A percentile compares a stretch with the other conserved stretches of the same genome.
Evolutionary conservation across 1,139 yeast species (phyloP).

Genomic region (Geotrichum reessii): DNA sequence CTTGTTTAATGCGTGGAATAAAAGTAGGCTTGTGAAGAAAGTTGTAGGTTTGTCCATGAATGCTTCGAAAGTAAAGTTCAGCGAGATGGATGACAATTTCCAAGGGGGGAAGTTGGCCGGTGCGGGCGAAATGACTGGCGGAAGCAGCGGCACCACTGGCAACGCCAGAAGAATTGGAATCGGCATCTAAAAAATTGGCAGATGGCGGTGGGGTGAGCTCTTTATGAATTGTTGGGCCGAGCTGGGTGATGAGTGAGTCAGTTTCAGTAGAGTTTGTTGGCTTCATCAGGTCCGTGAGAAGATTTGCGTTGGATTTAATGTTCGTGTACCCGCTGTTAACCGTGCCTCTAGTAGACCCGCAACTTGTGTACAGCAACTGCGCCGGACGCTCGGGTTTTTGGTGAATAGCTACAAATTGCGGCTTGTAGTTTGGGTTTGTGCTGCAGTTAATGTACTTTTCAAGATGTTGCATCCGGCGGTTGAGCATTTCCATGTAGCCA

Average conservation of each 20-base stretch:
- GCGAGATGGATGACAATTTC: conserved; percentile 29
- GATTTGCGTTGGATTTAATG: conserved; percentile 3
- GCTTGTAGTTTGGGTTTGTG: conserved; percentile 18
- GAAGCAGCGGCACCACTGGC: neutral
- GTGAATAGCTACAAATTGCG: conserved; percentile 16
- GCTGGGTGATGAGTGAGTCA: conserved; percentile 17
- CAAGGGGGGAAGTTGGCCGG: conserved; percentile 19
- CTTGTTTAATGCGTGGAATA: conserved; percentile 30
- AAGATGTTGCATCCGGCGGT: conserved; percentile 32
- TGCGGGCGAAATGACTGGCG: neutral
- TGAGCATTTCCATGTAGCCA: conserved; percentile 36
- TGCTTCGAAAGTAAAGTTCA: conserved; percentile 33
- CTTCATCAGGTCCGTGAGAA: neutral
- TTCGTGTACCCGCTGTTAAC: conserved; percentile 15
- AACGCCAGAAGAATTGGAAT: neutral
- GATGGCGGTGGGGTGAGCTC: conserved; percentile 15
- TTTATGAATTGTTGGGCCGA: conserved; percentile 14
- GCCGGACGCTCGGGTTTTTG: conserved; percentile 13
- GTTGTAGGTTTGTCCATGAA: conserved; percentile 38
- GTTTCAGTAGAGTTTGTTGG: conserved; percentile 10
- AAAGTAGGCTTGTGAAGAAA: conserved; percentile 37
- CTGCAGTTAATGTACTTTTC: conserved; percentile 26
- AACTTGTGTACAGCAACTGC: neutral
- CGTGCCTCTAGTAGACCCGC: conserved; percentile 13
- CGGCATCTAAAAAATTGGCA: neutral